Base-by-base conservation (phyloP, 169 alveolate species). In the Fabrea salina region DNA sequence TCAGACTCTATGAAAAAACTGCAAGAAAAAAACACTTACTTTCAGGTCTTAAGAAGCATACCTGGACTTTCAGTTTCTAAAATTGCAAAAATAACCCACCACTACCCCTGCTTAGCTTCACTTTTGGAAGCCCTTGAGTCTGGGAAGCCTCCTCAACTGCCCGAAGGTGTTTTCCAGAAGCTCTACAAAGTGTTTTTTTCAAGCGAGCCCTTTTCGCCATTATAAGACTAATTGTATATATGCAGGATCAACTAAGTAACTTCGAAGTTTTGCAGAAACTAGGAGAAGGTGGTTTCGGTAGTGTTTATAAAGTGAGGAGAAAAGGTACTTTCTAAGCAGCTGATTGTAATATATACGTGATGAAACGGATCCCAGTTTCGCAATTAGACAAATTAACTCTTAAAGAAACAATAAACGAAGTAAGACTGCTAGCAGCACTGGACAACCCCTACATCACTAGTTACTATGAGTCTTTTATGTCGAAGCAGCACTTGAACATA, bases 391-490 rank as follows among this genome's bases (percentile, higher is more conserved):
- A 25, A 30, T 50, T 50, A n/a, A 33, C 49, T 33, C 30, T n/a
- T 13, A 39, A 71, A 50, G 79, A 71, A 16, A 67, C 79, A 1
- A 5, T 70, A 75, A 85, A 47, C 56, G 95, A 90, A 74, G 90
- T 86, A 16, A 80, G 79, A 67, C 50, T 90, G 13, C 49, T 90
- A 72, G 80, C 87, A 7, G 79, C 75, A 58, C 54, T 86, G 25
- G 77, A 83, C 30, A 82, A 86, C 19, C 87, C 82, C 37, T 90
- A 74, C 67, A 83, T 90, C 2, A 91, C 86, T 0, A 86, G 85
- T 47, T 90, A 90, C 68, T 67, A 74, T 43, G 86, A 84, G 68
- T 77, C 90, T 32, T 84, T 90, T 70, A 67, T 86, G 25, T 91
- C 86, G 47, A 80, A 84, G 85, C 79, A 87, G 37, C 81, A 83